These are phyloP conservation scores for Termitomyces sp. DNA, from an alignment of 768 basidiomycete genomes.

Conservation along the genomic window DNA sequence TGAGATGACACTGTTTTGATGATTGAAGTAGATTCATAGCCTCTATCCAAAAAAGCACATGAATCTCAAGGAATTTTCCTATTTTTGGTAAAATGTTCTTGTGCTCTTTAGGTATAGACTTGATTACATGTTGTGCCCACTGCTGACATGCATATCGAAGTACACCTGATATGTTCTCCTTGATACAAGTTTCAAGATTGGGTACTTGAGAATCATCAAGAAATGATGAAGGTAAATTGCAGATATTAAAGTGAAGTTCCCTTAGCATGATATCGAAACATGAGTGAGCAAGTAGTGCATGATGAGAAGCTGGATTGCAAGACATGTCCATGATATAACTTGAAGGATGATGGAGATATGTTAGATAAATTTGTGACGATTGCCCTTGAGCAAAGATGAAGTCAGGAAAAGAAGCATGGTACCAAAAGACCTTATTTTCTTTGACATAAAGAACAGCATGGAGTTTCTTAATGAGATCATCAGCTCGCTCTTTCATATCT, in stretches of 20 bases:
- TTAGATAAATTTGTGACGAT: neutral
- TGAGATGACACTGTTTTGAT: slow-evolving; percentile 14
- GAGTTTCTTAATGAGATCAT: slow-evolving; percentile 11
- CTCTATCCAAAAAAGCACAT: slow-evolving; percentile 6
- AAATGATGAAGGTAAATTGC: neutral
- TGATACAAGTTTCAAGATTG: neutral
- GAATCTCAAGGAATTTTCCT: slow-evolving; percentile 14
- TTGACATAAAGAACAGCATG: slow-evolving; percentile 21
- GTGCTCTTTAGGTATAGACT: neutral
- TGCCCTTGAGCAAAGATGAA: slow-evolving; percentile 16
- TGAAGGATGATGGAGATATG: neutral
- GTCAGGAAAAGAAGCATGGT: slow-evolving; percentile 21
- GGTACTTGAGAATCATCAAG: neutral
- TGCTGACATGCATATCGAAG: neutral
- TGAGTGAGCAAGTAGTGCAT: neutral
- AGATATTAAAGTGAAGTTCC: neutral
- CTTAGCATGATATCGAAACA: neutral
- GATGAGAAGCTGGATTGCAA: neutral
- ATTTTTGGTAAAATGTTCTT: neutral
- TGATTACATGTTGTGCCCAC: neutral
- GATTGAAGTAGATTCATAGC: slow-evolving; percentile 23
- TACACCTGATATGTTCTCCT: neutral
- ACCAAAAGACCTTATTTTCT: neutral
- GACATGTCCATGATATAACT: neutral
- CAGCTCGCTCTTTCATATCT: slow-evolving; percentile 5